A percentile compares a stretch with the other conserved stretches of the same genome.
Evolutionary conservation across 805 yeast species (phyloP).

Genomic region (Metschnikowia amazonensis): DNA sequence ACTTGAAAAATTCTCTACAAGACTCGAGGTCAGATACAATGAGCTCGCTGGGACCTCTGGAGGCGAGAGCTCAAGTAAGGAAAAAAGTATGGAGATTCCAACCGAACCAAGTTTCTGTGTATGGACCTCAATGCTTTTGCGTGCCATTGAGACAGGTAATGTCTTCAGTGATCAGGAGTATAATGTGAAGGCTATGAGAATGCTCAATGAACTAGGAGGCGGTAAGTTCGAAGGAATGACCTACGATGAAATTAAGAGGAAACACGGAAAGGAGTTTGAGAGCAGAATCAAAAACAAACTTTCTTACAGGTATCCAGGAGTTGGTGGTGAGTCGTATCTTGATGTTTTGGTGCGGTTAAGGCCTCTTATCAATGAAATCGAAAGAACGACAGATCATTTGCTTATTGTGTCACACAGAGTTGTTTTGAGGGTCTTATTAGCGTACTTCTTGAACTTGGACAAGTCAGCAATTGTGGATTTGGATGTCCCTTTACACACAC

Average conservation of each 20-base stretch:
- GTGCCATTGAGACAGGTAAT: constrained; percentile 76
- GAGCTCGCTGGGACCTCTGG: constrained; percentile 25
- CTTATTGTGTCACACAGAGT: constrained; percentile 85
- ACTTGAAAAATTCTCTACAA: constrained; percentile 47
- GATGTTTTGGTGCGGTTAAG: constrained; percentile 89
- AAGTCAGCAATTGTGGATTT: constrained; percentile 79
- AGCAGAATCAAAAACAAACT: constrained; percentile 75
- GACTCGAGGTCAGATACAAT: constrained; percentile 43
- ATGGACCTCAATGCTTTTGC: constrained; percentile 83
- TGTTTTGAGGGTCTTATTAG: constrained; percentile 80
- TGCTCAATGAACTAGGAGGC: constrained; percentile 91
- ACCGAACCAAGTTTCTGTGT: constrained; percentile 77
- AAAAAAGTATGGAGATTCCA: constrained; percentile 30
- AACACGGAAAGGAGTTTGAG: constrained; percentile 73
- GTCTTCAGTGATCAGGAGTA: constrained; percentile 70
- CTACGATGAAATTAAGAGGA: constrained; percentile 73
- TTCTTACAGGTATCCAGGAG: constrained; percentile 90
- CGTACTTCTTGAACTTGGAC: constrained; percentile 82
- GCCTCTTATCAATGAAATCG: constrained; percentile 89
- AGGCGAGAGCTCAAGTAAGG: constrained; percentile 13
- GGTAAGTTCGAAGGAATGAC: constrained; percentile 93
- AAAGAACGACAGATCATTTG: constrained; percentile 84
- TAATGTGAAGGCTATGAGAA: constrained; percentile 82
- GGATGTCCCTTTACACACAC: constrained; percentile 90
- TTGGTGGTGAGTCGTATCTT: constrained; percentile 93